Evolutionary conservation across 768 basidiomycete genomes (phyloP), one percentile per base, ranked within the genome.

Genomic region (Podaxis rugospora): DNA sequence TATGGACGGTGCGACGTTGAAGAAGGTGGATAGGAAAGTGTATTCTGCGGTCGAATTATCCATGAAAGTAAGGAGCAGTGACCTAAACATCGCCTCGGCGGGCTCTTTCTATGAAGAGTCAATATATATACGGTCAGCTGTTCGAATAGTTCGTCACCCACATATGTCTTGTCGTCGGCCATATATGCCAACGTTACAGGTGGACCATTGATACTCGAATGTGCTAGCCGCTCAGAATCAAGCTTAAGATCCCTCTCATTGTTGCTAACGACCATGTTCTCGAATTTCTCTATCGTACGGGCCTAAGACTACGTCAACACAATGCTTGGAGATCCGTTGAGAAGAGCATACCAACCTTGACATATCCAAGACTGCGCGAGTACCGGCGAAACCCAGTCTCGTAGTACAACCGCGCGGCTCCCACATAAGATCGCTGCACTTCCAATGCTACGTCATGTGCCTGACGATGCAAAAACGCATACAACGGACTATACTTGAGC

Each of bases 341-440:
- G 23, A 56, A 57, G 55, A 32, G 21, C 1, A 42, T 21, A 54
- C 75, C 52, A 47, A 90, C 90, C 80, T 90, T 92, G 55, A 98
- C 81, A 73, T 80, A 85, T 37, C 86, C 83, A 51, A 99, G 76
- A 68, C 88, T 89, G 49, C 97, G 80, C 23, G 87, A 82, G 71
- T 98, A 99, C 46, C 97, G 78, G 63, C 97, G 79, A 71, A 98
- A 95, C 0, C 90, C 93, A 21, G 97, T 98, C 75, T 99, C 97
- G 62, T 94, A 98, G 71, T 97, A 99, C 21, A 92, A 83, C 42
- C 95, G 86, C 13, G 92, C 89, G 27, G 90, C 85, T 36, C 83
- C 83, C 28, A 90, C 76, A 71, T 99, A 99, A 2, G 92, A 88
- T 55, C 93, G 80, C 70, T 94, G 93, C 23, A 99, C 76, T 71